These are phyloP conservation scores for Tolypocladium capitatum DNA, from an alignment of 2,329 filamentous ascomycete species.

Conservation along the genomic window DNA sequence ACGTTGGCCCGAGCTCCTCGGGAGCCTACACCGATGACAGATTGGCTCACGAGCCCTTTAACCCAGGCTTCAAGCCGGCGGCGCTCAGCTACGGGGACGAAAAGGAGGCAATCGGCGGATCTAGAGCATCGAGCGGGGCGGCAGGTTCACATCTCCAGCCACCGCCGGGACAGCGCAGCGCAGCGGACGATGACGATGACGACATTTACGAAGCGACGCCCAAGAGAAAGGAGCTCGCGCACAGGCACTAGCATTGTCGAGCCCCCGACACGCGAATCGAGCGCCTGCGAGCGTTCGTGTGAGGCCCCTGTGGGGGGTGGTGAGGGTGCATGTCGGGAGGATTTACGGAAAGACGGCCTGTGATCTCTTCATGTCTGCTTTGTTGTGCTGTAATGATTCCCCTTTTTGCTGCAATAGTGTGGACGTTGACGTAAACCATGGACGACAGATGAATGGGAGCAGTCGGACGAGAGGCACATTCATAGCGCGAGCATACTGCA, in stretches of 20 bases:
- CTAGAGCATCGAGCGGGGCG: conserved; percentile 5
- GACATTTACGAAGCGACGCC: conserved; percentile 27
- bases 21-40: conserved; percentile 10
- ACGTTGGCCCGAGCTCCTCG: conserved; percentile 5
- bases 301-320: neutral
- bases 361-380: neutral
- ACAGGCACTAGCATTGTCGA: conserved; percentile 15
- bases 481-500: neutral
- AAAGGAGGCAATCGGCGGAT: conserved; percentile 3
- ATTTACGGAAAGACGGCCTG: neutral
- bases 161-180: conserved; percentile 7
- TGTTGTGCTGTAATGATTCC: neutral
- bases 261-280: too few species aligned
- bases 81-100: neutral
- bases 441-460: neutral
- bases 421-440: too few species aligned
- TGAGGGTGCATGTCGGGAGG: neutral
- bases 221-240: conserved; percentile 23
- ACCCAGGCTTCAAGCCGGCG: conserved; percentile 20
- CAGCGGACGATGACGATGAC: conserved; percentile 21
- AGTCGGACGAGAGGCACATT: neutral
- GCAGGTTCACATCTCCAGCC: conserved; percentile 1
- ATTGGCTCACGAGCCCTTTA: conserved; percentile 23
- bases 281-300: neutral
- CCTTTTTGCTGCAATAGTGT: neutral